Percentiles rank a stretch among this genome's conserved stretches.
phyloP scores from a whole-genome alignment of 768 basidiomycete species.

The Russula vinacea region DNA sequence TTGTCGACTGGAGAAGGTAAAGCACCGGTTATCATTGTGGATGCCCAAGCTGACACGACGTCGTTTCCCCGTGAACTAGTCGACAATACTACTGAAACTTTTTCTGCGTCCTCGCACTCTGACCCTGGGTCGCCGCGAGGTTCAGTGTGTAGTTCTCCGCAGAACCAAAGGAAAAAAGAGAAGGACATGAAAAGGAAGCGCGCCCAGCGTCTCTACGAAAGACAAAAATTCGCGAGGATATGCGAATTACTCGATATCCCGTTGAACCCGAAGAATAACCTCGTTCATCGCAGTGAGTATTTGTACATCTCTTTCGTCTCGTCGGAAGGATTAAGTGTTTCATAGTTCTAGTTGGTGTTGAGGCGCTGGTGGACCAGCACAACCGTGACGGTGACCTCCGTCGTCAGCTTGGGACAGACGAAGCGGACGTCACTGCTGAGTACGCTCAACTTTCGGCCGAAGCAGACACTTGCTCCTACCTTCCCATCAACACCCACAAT shows the following conservation, averaged over 20 bases:
- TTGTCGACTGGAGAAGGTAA: no score
- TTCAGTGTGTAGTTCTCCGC: no score
- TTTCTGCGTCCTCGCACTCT: no score
- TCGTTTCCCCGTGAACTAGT: no score
- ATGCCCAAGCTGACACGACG: no score
- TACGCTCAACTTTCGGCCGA: neutral
- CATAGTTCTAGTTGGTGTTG: neutral
- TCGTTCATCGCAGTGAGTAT: slow-evolving; percentile 6
- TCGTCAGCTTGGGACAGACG: neutral
- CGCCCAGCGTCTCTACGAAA: neutral
- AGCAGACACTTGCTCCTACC: neutral
- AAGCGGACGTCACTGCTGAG: neutral
- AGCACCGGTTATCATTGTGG: no score
- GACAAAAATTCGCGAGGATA: neutral
- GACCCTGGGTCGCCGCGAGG: no score
- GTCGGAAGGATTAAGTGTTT: neutral
- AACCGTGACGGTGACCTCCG: neutral
- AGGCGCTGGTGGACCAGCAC: neutral
- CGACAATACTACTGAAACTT: no score
- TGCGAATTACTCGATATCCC: slow-evolving; percentile 1
- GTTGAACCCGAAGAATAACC: neutral
- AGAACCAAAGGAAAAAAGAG: neutral
- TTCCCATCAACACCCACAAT: neutral
- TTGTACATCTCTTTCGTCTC: neutral
- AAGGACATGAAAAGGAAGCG: slow-evolving; percentile 5